Evolutionary conservation across 1,284 basidiomycete species (phyloP).

Genomic region (Ganoderma sinense): DNA sequence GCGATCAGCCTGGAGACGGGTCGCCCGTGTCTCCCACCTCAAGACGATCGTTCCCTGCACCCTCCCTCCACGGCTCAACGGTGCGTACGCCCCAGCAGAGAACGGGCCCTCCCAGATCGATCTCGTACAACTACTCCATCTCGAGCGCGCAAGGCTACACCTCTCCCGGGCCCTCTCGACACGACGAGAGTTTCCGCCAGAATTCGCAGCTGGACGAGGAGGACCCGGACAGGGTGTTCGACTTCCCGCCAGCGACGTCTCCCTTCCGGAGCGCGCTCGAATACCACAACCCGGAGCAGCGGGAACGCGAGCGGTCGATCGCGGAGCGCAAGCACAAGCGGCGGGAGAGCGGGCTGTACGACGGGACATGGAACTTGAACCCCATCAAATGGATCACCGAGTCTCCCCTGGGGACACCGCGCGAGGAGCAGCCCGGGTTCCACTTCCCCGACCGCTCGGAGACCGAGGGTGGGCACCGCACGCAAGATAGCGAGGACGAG

Average conservation of each 20-base stretch:
- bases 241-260: constrained; percentile 42
- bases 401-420: constrained; percentile 43
- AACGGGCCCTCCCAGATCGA: constrained; percentile 77
- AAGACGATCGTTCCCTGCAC: constrained; percentile 14
- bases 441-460: constrained; percentile 12
- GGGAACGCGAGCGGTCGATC: constrained; percentile 49
- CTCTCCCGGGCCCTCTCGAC: constrained; percentile 38
- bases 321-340: constrained; percentile 64
- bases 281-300: constrained; percentile 45
- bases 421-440: constrained; percentile 44
- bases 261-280: constrained; percentile 73
- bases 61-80: constrained; percentile 17
- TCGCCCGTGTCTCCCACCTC: constrained; percentile 22
- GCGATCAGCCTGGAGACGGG: constrained; percentile 11
- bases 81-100: constrained; percentile 64
- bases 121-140: constrained; percentile 69
- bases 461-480: constrained; percentile 15
- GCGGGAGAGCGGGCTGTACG: constrained; percentile 54
- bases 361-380: constrained; percentile 59
- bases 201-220: constrained; percentile 26
- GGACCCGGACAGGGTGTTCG: constrained; percentile 42
- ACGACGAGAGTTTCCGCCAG: constrained; percentile 29
- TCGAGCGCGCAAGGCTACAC: constrained; percentile 46
- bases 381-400: constrained; percentile 66
- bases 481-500: constrained; percentile 15